phyloP scores from a whole-genome alignment of 2,329 filamentous ascomycete species.

The Hypoxylon sp. region DNA sequence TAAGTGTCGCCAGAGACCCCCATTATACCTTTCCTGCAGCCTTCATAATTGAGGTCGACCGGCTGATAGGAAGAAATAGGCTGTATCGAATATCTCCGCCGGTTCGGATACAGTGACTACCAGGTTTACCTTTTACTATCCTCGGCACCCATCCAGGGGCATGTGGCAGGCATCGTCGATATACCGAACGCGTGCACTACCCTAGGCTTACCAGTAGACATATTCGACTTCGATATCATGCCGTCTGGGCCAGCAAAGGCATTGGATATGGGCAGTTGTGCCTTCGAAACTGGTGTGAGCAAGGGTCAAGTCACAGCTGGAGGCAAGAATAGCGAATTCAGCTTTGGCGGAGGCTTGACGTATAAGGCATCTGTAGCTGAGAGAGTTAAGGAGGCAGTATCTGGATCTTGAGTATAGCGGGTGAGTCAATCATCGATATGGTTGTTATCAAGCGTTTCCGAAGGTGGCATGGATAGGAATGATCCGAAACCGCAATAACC shows the following conservation, averaged over 20 bases:
- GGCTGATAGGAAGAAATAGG: constrained; percentile 52
- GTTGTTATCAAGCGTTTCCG: not conserved
- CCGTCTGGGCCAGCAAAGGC: constrained; percentile 67
- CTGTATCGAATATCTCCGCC: constrained; percentile 81
- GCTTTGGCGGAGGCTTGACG: constrained; percentile 65
- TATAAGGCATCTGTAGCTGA: constrained; percentile 54
- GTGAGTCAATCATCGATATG: not conserved
- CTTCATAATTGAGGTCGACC: not conserved
- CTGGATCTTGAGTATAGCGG: constrained; percentile 27
- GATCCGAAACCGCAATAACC: not conserved
- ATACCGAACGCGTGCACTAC: constrained; percentile 94
- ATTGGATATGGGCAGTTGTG: constrained; percentile 78
- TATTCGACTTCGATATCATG: constrained; percentile 93
- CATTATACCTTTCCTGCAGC: too few relatives aligned
- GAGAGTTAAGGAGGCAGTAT: constrained; percentile 39
- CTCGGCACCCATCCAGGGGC: constrained; percentile 88
- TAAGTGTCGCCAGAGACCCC: constrained; percentile 40
- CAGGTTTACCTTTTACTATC: constrained; percentile 89
- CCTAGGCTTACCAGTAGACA: constrained; percentile 88
- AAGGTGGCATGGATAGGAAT: not conserved
- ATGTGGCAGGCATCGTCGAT: constrained; percentile 90
- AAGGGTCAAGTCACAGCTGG: constrained; percentile 60
- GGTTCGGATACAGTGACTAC: constrained; percentile 78
- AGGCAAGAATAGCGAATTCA: constrained; percentile 61
- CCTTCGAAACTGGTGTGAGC: constrained; percentile 66